Evolutionary conservation across 1,284 basidiomycete genomes (phyloP).

Genomic region (Acaromyces ingoldii): DNA sequence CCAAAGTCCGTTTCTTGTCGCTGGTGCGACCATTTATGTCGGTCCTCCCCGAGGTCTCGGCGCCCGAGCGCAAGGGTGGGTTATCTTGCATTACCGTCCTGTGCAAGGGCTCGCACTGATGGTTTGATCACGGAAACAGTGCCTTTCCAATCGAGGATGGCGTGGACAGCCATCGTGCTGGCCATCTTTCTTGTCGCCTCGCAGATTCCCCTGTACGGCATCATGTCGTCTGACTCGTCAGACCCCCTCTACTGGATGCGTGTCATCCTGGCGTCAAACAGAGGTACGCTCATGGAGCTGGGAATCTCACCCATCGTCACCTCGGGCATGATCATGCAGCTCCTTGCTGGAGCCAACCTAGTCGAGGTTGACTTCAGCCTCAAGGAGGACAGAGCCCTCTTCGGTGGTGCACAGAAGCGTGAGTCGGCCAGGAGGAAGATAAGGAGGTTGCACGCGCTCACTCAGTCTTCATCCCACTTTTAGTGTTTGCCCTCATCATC

Average conservation of each 20-base stretch:
- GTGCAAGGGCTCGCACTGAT: background rate
- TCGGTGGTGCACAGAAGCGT: conserved; percentile 96
- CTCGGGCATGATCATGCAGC: conserved; percentile 96
- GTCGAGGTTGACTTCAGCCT: conserved; percentile 95
- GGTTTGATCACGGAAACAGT: conserved; percentile 17
- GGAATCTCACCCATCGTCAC: conserved; percentile 97
- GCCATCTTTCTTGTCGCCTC: conserved; percentile 50
- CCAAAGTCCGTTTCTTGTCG: conserved; percentile 47
- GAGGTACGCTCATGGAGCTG: conserved; percentile 97
- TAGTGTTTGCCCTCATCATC: conserved; percentile 95
- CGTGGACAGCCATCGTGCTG: conserved; percentile 51
- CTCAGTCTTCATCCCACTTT: background rate
- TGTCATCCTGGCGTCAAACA: conserved; percentile 95
- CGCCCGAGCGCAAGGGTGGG: conserved; percentile 49
- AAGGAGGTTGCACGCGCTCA: no score
- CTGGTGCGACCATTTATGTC: conserved; percentile 51
- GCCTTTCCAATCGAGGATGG: conserved; percentile 48
- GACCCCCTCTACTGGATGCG: conserved; percentile 99
- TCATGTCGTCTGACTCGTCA: conserved; percentile 50
- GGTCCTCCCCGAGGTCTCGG: conserved; percentile 49
- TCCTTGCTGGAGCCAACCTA: conserved; percentile 92
- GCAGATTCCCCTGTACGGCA: conserved; percentile 51
- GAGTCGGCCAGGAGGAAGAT: no score
- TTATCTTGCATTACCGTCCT: background rate
- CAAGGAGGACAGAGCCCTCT: conserved; percentile 94